phyloP scores from a whole-genome alignment of 2,329 filamentous ascomycete genomes.

The Fusarium penzigii region DNA sequence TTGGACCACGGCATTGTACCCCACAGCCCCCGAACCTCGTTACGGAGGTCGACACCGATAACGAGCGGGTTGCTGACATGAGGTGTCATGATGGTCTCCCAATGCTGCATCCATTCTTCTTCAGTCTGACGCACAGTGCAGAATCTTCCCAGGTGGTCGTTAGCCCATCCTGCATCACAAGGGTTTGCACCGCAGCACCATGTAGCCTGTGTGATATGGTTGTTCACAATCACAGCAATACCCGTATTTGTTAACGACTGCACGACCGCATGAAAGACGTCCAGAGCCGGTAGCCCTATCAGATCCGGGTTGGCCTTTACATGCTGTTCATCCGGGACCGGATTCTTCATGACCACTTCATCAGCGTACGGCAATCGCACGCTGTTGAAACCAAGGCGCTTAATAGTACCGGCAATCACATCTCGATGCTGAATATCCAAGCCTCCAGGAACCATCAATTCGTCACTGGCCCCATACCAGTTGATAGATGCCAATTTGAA shows the following conservation, averaged over 20 bases:
- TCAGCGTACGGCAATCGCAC: constrained; percentile 69
- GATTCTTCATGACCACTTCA: constrained; percentile 65
- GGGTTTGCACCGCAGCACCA: constrained; percentile 71
- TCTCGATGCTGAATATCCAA: constrained; percentile 63
- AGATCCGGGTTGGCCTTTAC: constrained; percentile 63
- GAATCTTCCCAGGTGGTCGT: constrained; percentile 60
- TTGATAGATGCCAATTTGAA: constrained; percentile 67
- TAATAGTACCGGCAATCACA: constrained; percentile 61
- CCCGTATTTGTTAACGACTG: constrained; percentile 61
- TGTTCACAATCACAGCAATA: constrained; percentile 66
- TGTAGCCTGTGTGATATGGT: constrained; percentile 68
- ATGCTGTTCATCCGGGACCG: constrained; percentile 48
- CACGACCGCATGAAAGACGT: constrained; percentile 61
- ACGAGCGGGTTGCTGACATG: constrained; percentile 61
- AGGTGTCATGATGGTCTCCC: constrained; percentile 64
- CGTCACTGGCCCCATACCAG: constrained; percentile 72
- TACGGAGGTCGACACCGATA: constrained; percentile 66
- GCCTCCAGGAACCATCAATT: constrained; percentile 64
- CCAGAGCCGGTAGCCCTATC: constrained; percentile 55
- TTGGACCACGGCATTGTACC: constrained; percentile 67
- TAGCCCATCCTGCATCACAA: constrained; percentile 68
- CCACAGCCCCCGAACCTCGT: constrained; percentile 69
- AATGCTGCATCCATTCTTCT: constrained; percentile 66
- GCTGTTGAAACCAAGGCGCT: constrained; percentile 67
- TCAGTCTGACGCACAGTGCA: constrained; percentile 65